Base-by-base conservation (phyloP, 495 filamentous ascomycete species). In the Neurospora hispaniola region DNA sequence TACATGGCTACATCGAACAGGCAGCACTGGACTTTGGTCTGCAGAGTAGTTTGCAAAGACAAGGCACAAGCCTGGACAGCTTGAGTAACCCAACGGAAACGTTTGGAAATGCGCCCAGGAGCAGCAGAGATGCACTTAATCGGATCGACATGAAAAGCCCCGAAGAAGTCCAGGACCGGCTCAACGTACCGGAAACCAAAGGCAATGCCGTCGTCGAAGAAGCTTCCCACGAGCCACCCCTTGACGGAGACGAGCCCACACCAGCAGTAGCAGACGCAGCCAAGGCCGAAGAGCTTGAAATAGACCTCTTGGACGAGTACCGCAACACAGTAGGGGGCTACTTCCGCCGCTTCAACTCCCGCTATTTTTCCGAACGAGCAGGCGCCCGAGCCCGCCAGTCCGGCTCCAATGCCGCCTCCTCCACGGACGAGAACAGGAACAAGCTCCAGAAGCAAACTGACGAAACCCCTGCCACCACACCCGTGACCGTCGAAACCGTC, bases 1-100 rank as follows among this genome's bases (percentile, higher is more conserved):
- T 99, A 73, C 96, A 98, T 80, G 88, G 89, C 20, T 97, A 97
- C 78, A 89, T 99, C 59, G 95, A 99, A 80, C 87, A 93, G 73
- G 87, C 92, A 0, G 91, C 91, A 1, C 82, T 84, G 72, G 83
- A 89, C 70, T 96, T 98, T 78, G 89, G 90, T 69, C 80, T 97
- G 11, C 80, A 86, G 74, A 94, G 91, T 44, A 95, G 89, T 77
- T 81, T 97, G 71, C 83, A 84, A 39, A 73, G 76, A 42, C 71
- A 73, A 7, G 74, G 73, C 20, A 74, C 75, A 44, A 46, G 35
- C 4, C 54, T 16, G 23, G 54, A 66, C 14, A 66, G 54, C 54
- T 35, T 66, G 54, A 66, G 54, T 18, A 66, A 35, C 5, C 54
- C 54, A 66, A 4, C 54, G 54, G 54, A 43, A 38, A 54, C 72